Conservation (phyloP, 2,329 filamentous ascomycete genomes). For the Blumeriella jaapii region DNA sequence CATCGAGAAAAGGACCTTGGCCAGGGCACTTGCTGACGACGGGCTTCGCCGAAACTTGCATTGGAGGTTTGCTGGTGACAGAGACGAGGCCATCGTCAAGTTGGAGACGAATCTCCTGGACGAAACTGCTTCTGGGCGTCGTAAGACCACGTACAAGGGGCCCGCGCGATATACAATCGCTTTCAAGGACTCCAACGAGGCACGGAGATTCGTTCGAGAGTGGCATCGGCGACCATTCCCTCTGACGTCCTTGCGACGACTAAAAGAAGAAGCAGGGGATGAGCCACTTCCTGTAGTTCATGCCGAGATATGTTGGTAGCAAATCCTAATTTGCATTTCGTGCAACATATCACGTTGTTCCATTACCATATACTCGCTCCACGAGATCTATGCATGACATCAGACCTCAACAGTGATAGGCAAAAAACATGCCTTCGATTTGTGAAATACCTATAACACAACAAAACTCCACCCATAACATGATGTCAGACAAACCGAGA, state of each 20-base stretch:
- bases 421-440: constrained; percentile 22
- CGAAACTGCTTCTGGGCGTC: neutral
- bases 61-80: constrained; percentile 22
- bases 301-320: constrained; percentile 38
- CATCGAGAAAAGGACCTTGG: constrained; percentile 13
- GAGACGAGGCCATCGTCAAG: constrained; percentile 11
- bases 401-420: constrained; percentile 11
- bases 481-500: constrained; percentile 23
- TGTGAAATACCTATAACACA: constrained; percentile 23
- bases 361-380: constrained; percentile 7
- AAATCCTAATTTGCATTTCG: constrained; percentile 3
- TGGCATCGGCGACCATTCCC: constrained; percentile 41
- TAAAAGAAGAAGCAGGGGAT: constrained; percentile 24
- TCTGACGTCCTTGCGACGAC: constrained; percentile 14
- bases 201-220: constrained; percentile 34
- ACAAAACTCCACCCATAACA: constrained; percentile 28
- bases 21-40: constrained; percentile 19
- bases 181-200: constrained; percentile 25
- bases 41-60: constrained; percentile 24
- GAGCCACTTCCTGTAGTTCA: constrained; percentile 31
- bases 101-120: neutral
- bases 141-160: neutral
- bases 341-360: constrained; percentile 5
- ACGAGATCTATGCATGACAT: constrained; percentile 2
- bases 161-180: constrained; percentile 23